A percentile compares a stretch with the other conserved stretches of the same genome.
Conservation (phyloP, 2,329 filamentous ascomycete species). For the Acephala macrosclerotiorum region DNA sequence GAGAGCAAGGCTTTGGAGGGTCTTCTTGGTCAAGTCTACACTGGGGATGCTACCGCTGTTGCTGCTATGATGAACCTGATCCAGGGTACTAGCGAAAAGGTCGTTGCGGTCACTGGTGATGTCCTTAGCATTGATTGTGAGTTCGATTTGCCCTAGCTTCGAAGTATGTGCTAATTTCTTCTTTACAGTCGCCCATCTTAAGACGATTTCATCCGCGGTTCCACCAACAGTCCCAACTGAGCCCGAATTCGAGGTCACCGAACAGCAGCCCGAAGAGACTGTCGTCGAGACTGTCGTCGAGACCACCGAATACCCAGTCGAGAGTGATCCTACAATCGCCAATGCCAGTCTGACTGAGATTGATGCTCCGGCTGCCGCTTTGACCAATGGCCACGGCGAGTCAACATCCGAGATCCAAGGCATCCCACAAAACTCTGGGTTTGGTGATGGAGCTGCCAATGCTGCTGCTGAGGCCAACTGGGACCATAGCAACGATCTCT, state of each 20-base stretch:
- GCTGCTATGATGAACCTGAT: conserved; percentile 80
- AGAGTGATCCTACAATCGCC: conserved; percentile 71
- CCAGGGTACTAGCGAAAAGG: conserved; percentile 71
- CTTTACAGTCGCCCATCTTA: conserved; percentile 62
- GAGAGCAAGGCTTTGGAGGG: conserved; percentile 85
- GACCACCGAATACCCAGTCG: conserved; percentile 47
- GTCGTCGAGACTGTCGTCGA: conserved; percentile 43
- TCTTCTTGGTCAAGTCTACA: conserved; percentile 79
- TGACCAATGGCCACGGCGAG: conserved; percentile 56
- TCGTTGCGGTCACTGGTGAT: conserved; percentile 70
- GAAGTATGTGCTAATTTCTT: conserved; percentile 34
- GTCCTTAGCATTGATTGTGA: conserved; percentile 75
- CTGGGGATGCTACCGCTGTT: conserved; percentile 78
- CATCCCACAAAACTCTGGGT: conserved; percentile 57
- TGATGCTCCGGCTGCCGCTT: conserved; percentile 51
- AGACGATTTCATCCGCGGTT: conserved; percentile 63
- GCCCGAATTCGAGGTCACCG: conserved; percentile 41
- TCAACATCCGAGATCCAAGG: conserved; percentile 44
- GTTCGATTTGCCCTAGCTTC: conserved; percentile 41
- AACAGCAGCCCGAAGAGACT: conserved; percentile 15
- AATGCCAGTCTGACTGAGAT: conserved; percentile 75
- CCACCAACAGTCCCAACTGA: conserved; percentile 46
- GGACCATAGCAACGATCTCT: conserved; percentile 55
- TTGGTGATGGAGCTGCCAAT: conserved; percentile 62
- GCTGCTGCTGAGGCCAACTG: conserved; percentile 71